Conservation (phyloP, 2,329 filamentous ascomycete genomes). For the Trichophaea hybrida region DNA sequence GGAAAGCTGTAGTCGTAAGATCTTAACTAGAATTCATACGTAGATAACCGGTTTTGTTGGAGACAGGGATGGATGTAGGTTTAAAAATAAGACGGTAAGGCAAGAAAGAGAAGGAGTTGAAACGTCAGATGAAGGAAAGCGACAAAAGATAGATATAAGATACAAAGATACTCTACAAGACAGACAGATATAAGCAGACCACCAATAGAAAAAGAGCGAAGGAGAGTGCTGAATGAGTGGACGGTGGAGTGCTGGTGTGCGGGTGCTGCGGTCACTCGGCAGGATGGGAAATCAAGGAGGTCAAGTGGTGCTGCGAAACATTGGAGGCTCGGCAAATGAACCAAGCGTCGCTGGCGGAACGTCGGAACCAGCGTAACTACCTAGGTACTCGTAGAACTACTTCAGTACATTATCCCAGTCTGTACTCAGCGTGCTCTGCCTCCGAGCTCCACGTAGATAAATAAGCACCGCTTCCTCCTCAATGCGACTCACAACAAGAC, state of each 20-base stretch:
- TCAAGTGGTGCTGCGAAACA: not conserved
- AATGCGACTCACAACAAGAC: too few species aligned
- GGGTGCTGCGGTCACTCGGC: not conserved
- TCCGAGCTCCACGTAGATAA: too few species aligned
- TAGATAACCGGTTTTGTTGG: not conserved
- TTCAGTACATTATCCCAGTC: too few species aligned
- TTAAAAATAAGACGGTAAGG: not conserved
- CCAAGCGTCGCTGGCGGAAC: too few species aligned
- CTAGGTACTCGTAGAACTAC: too few species aligned
- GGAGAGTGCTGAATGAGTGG: not conserved
- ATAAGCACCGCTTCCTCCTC: too few species aligned
- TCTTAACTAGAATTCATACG: not conserved
- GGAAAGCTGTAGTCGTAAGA: not conserved
- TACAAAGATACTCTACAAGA: not conserved
- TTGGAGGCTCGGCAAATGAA: not conserved
- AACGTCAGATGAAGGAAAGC: not conserved
- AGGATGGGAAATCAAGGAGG: not conserved
- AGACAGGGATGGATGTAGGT: not conserved
- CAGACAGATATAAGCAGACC: not conserved
- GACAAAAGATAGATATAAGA: not conserved
- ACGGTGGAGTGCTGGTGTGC: not conserved
- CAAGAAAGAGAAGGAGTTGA: not conserved
- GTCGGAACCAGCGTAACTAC: too few species aligned
- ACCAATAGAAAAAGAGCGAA: not conserved
- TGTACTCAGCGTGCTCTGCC: too few species aligned